Evolutionary conservation across 2,329 filamentous ascomycete genomes (phyloP).

Genomic region (Botrytis hyacinthi): DNA sequence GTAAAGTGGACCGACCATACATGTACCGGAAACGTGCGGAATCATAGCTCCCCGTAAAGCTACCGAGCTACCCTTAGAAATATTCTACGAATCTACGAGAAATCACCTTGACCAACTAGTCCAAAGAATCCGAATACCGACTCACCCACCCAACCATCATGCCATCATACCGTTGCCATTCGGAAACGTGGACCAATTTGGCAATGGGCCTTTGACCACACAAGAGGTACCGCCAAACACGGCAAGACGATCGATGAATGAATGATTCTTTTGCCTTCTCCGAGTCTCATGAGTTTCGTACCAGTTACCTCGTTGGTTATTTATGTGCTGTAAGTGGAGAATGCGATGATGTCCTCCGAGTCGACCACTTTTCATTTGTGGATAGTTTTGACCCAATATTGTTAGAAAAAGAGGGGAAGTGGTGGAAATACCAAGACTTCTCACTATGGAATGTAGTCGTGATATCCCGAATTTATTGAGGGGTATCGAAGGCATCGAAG

Average conservation of each 20-base stretch:
- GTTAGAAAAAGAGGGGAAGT: slow-evolving; percentile 2
- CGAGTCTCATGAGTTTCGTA: slow-evolving; percentile 2
- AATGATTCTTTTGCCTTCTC: neutral
- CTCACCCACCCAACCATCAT: neutral
- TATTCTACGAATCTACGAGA: neutral
- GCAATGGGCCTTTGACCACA: neutral
- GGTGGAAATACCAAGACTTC: neutral
- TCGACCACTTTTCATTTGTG: slow-evolving; percentile 14
- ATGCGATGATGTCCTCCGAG: neutral
- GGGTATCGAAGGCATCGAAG: neutral
- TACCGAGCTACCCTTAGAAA: neutral
- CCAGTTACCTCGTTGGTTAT: slow-evolving; percentile 1
- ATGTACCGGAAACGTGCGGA: neutral
- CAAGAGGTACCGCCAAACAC: neutral
- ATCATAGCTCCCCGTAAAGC: slow-evolving; percentile 4
- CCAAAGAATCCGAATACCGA: slow-evolving; percentile 10
- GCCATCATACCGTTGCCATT: neutral
- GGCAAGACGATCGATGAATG: neutral
- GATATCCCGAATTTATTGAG: neutral
- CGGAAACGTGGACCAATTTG: slow-evolving; percentile 6
- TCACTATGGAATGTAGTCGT: neutral
- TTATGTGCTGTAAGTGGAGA: neutral
- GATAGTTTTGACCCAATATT: slow-evolving; percentile 7
- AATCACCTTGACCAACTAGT: neutral
- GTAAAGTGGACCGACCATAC: neutral